These are phyloP conservation scores for Lonicera japonica DNA, from an alignment of 129 eudicot genomes.

Conservation along the genomic window DNA sequence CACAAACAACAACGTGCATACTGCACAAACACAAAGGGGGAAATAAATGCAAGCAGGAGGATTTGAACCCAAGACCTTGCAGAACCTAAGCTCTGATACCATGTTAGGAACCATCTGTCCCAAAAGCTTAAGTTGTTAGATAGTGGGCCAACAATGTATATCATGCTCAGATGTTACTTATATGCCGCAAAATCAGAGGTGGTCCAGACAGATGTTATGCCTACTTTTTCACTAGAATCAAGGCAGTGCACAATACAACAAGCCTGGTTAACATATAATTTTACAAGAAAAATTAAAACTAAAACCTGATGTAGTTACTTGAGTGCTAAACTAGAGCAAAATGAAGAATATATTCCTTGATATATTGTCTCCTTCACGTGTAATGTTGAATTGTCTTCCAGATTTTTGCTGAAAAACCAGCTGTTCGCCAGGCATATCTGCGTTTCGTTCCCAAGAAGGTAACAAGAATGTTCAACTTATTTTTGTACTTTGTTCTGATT, in stretches of 20 bases:
- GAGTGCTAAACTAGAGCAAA: background rate
- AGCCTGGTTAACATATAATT: background rate
- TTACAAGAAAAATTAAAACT: background rate
- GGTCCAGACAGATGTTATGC: no score
- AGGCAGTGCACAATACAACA: background rate
- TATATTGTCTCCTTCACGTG: background rate
- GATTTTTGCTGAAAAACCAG: constrained; percentile 99
- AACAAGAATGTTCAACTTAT: constrained; percentile 7
- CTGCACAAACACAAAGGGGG: no score
- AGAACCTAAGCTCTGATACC: no score
- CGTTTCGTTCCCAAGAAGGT: constrained; percentile 84
- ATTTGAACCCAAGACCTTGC: no score
- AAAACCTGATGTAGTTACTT: background rate
- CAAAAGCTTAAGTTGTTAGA: no score
- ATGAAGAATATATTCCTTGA: background rate
- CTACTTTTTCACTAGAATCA: background rate
- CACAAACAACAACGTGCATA: no score
- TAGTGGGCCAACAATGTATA: no score
- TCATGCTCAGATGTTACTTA: no score
- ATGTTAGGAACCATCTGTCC: no score
- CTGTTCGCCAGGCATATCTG: constrained; percentile 87
- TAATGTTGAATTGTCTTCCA: constrained; percentile 13
- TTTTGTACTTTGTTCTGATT: background rate
- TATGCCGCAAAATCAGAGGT: no score
- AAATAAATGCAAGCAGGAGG: no score